Evolutionary conservation across 495 filamentous ascomycete species (phyloP), one percentile per base, ranked within the genome.

Genomic region (Aspergillus conjunctus): DNA sequence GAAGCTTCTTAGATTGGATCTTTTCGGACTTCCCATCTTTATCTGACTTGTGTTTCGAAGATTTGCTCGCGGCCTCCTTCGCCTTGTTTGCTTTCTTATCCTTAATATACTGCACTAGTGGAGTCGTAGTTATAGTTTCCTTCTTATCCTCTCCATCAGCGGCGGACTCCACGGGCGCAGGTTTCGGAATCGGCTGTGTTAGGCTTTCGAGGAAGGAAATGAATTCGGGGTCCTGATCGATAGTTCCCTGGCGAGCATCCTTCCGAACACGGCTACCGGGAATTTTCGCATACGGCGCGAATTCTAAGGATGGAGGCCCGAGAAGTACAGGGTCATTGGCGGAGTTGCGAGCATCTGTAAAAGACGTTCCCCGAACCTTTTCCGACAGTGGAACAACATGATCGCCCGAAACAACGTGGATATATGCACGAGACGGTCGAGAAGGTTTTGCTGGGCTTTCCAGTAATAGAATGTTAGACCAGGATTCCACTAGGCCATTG

Each of bases 201-300:
- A 97, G 82, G 51, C 84, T 87, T 71, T 95, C 90, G 7, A 98
- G 83, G 68, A 98, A 98, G 20, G 84, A 84, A 74, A 96, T 95
- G 63, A 98, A 98, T 58, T 98, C 94, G 0, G 88, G 85, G 70
- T 98, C 94, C 66, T 93, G 91, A 64, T 98, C 94, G 59, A 98
- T 97, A 6, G 91, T 95, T 45, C 95, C 94, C 70, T 96, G 91
- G 4, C 93, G 87, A 59, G 84, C 84, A 79, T 98, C 94, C 49
- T 84, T 83, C 21, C 91, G 87, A 20, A 75, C 70, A 39, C 80
- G 79, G 66, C 82, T 87, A 60, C 87, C 89, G 15, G 95, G 91
- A 0, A 88, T 82, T 63, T 91, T 90, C 52, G 90, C 88, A 72
- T 92, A 94, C 3, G 89, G 84, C 22, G 94, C 85, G 67, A 91